Evolutionary conservation across 768 basidiomycete genomes (phyloP), one percentile per base, ranked within the genome.

Genomic region (Calocera cornea): DNA sequence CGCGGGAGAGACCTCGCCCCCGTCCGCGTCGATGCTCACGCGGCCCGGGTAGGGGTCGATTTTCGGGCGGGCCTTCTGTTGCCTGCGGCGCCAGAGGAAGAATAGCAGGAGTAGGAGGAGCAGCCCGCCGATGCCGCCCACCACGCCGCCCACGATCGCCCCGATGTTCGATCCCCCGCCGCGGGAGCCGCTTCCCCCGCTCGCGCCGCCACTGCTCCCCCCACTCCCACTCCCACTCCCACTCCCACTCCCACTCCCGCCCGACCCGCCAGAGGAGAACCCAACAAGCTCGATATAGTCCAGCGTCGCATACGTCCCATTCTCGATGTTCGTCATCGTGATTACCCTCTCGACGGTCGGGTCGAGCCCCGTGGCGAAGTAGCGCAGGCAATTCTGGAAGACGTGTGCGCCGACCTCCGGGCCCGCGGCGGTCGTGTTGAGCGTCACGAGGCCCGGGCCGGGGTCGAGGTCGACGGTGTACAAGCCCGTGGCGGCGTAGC

Each of bases 251-350:
- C 54, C 54, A 16, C 11, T 5, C 8, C 54, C 54, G 27, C 54
- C 24, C 5, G 54, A 60, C 14, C 54, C 54, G 19, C 8, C 27
- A 29, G 54, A 60, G 10, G 54, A 60, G 54, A 60, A 33, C 31
- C 54, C 54, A 19, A 60, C 31, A 10, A 60, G 31, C 54, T 60
- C 54, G 16, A 60, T 33, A 60, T 60, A 60, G 31, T 60, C 54
- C 54, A 60, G 54, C 27, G 54, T 60, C 24, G 54, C 54, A 60
- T 60, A 60, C 31, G 54, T 60, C 27, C 54, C 54, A 60, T 60
- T 60, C 54, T 60, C 54, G 27, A 60, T 29, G 19, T 60, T 60
- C 54, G 54, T 60, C 54, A 60, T 60, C 54, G 54, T 29, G 14
- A 60, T 60, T 16, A 27, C 31, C 54, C 54, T 60, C 54, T 60